A percentile compares a stretch with the other conserved stretches of the same genome.
These are phyloP conservation scores for Aphanomyces stellatus DNA, from an alignment of 352 stramenopile genomes.

Conservation along the genomic window DNA sequence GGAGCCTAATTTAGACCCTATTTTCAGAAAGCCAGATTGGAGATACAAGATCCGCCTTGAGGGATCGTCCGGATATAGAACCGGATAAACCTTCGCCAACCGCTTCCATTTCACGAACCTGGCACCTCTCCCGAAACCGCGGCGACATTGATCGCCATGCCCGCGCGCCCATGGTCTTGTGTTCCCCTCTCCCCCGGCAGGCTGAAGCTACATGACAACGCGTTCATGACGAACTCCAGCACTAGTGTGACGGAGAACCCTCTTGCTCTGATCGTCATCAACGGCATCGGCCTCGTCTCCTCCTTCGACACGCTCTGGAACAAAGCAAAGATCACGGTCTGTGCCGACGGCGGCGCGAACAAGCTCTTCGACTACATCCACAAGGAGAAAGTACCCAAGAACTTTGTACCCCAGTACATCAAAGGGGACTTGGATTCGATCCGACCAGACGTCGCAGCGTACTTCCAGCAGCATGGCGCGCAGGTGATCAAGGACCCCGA, in stretches of 20 bases:
- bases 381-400: background rate
- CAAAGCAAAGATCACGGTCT: constrained; percentile 65
- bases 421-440: constrained; percentile 95
- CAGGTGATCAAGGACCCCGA: constrained; percentile 66
- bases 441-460: constrained; percentile 67
- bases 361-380: constrained; percentile 76
- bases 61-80: no score
- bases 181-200: background rate
- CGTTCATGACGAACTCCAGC: background rate
- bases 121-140: no score
- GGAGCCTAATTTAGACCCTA: no score
- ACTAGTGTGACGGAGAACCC: background rate
- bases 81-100: background rate
- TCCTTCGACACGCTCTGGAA: constrained; percentile 62
- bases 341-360: constrained; percentile 94
- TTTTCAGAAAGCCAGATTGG: no score
- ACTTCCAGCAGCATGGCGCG: constrained; percentile 66
- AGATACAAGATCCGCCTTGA: no score
- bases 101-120: background rate
- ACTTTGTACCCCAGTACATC: constrained; percentile 83
- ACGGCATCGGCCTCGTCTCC: constrained; percentile 4
- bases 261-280: constrained; percentile 8
- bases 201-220: constrained; percentile 9
- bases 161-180: background rate
- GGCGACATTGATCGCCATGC: no score